Evolutionary conservation across 495 filamentous ascomycete genomes (phyloP), one percentile per base, ranked within the genome.

Genomic region (Parachaetomium inaequale): DNA sequence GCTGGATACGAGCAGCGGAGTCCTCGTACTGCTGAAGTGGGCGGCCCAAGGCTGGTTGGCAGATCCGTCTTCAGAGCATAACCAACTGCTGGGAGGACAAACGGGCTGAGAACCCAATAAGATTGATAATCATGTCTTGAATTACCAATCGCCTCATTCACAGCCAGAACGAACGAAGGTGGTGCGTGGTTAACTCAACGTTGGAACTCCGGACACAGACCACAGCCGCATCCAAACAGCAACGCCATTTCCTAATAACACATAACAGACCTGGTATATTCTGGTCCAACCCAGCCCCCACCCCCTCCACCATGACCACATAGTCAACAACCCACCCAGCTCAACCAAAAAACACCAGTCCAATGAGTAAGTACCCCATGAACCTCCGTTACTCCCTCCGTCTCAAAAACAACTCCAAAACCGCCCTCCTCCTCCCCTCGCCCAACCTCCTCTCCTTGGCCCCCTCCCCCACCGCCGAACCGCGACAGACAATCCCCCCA

Each of bases 401-500:
- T 46, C 72, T 61, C 32, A 81, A 43, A 62, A 79, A 81, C 23
- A 80, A 43, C 53, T 78, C 78, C 2, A 81, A 53, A 2, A 77
- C 47, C 3, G 69, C 70, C 55, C 72, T 62, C 69, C 75, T 73
- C 63, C 68, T 72, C 23, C 82, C 82, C 61, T 84, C 74, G 38
- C 77, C 71, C 14, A 68, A 68, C 67, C 70, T 80, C 61, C 63
- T 76, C 67, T 76, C 78, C 71, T 74, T 83, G 31, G 0, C 28
- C n/a, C 36, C 28, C 7, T 19, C 50, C 42, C 21, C 26, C 10
- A 7, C 32, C 23, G 7, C 50, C 50, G 74, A 54, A 74, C 80
- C 25, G 69, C 79, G 72, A 52, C 82, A 81, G 4, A 86, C 72
- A 12, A 77, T 72, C 5, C 62, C 60, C 28, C 75, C 73, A 56